Evolutionary conservation across 129 eudicot species (phyloP).

Genomic region (Oenanthe sinensis): DNA sequence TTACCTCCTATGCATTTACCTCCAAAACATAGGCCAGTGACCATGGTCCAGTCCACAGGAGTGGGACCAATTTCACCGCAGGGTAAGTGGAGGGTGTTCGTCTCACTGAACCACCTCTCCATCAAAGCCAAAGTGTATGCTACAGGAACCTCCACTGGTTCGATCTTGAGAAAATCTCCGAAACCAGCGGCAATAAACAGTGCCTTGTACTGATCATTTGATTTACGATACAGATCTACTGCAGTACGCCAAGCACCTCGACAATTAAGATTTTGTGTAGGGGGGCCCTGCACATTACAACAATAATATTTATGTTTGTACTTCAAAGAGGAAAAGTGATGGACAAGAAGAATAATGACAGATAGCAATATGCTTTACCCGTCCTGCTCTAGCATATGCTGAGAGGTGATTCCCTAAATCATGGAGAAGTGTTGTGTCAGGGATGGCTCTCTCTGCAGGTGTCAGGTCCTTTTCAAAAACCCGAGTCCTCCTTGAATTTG

Average conservation of each 20-base stretch:
- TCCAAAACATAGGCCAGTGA: slow-evolving; percentile 8
- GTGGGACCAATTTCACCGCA: slow-evolving; percentile 15
- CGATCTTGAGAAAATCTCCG: slow-evolving; percentile 12
- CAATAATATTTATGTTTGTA: background rate
- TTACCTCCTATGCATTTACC: background rate
- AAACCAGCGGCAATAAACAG: slow-evolving; percentile 9
- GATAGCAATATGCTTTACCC: background rate
- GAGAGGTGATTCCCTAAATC: slow-evolving; percentile 13
- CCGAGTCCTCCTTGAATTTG: background rate
- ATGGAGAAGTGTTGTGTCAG: slow-evolving; percentile 7
- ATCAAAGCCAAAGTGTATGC: slow-evolving; percentile 13
- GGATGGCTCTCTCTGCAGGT: slow-evolving; percentile 5
- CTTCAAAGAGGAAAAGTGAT: background rate
- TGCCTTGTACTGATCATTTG: slow-evolving; percentile 11
- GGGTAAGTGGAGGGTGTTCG: slow-evolving; percentile 10
- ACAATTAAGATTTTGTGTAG: slow-evolving; percentile 10
- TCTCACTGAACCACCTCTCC: slow-evolving; percentile 18
- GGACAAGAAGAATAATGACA: background rate
- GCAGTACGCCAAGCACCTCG: slow-evolving; percentile 16
- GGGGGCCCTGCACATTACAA: background rate
- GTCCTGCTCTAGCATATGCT: slow-evolving; percentile 12
- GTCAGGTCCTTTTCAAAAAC: slow-evolving; percentile 1
- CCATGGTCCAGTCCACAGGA: slow-evolving; percentile 15
- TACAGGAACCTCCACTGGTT: slow-evolving; percentile 6
- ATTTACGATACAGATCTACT: background rate